phyloP scores from a whole-genome alignment of 108 stramenopile genomes.

The Fragilariopsis cylindrus region DNA sequence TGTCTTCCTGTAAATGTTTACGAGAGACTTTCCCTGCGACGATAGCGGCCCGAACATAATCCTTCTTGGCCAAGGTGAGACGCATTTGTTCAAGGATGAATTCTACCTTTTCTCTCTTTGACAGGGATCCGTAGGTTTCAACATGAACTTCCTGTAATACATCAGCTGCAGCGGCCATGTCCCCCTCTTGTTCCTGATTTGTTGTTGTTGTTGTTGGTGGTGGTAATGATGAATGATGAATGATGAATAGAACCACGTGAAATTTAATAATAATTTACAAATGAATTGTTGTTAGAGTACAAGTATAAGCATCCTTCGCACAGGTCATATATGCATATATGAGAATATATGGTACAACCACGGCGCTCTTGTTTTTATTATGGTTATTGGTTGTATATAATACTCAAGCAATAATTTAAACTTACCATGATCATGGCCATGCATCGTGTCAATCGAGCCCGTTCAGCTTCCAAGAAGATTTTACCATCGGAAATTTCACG shows the following conservation, averaged over 20 bases:
- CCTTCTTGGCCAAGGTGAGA: conserved; percentile 90
- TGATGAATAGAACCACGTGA: background rate
- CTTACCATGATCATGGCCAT: conserved; percentile 77
- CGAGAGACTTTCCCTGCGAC: conserved; percentile 94
- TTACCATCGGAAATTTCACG: conserved; percentile 96
- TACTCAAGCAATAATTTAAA: conserved; percentile 13
- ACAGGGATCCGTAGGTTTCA: conserved; percentile 97
- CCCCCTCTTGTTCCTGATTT: conserved; percentile 75
- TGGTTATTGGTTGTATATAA: background rate
- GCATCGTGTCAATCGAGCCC: conserved; percentile 86
- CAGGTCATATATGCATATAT: background rate
- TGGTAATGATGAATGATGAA: background rate
- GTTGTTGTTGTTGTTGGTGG: too few species aligned
- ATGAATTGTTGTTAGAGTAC: background rate
- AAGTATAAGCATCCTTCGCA: background rate
- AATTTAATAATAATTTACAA: background rate
- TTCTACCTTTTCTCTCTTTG: conserved; percentile 97
- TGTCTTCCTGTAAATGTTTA: conserved; percentile 87
- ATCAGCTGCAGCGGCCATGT: conserved; percentile 83
- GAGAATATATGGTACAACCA: too few species aligned
- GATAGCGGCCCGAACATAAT: conserved; percentile 94
- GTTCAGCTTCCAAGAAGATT: conserved; percentile 97
- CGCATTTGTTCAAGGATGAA: conserved; percentile 99
- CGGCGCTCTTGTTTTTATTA: too few species aligned
- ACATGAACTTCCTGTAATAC: conserved; percentile 98